phyloP scores from a whole-genome alignment of 1,284 basidiomycete species.

The Melampsora americana region DNA sequence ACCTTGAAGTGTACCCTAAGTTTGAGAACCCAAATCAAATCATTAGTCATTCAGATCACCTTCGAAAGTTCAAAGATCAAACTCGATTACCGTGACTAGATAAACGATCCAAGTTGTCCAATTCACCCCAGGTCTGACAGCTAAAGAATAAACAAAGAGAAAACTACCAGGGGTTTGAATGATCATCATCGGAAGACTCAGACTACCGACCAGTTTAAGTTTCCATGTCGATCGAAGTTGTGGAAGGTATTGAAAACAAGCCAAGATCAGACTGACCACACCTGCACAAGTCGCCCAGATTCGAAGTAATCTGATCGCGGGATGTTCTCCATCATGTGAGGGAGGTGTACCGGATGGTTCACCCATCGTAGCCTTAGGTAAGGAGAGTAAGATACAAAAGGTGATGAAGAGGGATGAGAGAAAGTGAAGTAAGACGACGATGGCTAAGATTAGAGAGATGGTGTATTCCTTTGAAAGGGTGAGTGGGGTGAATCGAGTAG shows the following conservation, averaged over 20 bases:
- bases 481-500: constrained; percentile 44
- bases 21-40: no score
- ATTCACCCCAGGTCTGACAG: constrained; percentile 52
- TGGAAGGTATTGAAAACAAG: constrained; percentile 79
- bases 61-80: no score
- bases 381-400: constrained; percentile 45
- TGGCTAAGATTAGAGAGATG: constrained; percentile 60
- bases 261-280: constrained; percentile 71
- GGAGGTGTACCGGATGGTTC: constrained; percentile 53
- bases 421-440: constrained; percentile 62
- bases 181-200: constrained; percentile 89
- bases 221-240: constrained; percentile 78
- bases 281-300: constrained; percentile 84
- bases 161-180: constrained; percentile 68
- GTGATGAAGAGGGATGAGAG: constrained; percentile 45
- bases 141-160: constrained; percentile 54
- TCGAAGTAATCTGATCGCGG: constrained; percentile 58
- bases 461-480: constrained; percentile 55
- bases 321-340: constrained; percentile 56
- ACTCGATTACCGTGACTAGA: constrained; percentile 47
- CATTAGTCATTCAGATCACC: no score
- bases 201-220: constrained; percentile 77
- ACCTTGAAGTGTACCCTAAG: constrained; percentile 75
- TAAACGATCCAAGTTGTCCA: constrained; percentile 54
- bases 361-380: constrained; percentile 50